These are phyloP conservation scores for Calycina marina DNA, from an alignment of 2,329 filamentous ascomycete genomes.

Conservation along the genomic window DNA sequence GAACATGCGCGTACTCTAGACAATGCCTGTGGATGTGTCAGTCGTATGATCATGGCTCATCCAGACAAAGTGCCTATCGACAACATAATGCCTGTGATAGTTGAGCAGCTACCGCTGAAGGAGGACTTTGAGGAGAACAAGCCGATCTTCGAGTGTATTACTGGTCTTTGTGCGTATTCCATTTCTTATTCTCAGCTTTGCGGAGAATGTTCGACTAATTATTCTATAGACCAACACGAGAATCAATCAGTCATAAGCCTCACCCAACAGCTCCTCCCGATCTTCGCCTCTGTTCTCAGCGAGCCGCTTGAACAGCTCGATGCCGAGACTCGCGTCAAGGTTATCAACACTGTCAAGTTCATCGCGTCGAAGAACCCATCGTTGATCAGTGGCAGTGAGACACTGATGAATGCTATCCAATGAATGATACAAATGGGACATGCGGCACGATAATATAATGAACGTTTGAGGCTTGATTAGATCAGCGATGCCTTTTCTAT, in stretches of 20 bases:
- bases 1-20: slow-evolving; percentile 73
- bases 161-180: slow-evolving; percentile 55
- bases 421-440: slow-evolving; percentile 2
- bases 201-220: slow-evolving; percentile 2
- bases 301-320: slow-evolving; percentile 64
- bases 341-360: slow-evolving; percentile 45
- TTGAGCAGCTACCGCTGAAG: slow-evolving; percentile 69
- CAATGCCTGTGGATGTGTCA: slow-evolving; percentile 84
- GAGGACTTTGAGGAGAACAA: slow-evolving; percentile 97
- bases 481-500: too few relatives aligned
- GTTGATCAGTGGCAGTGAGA: slow-evolving; percentile 16
- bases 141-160: slow-evolving; percentile 81
- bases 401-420: slow-evolving; percentile 9
- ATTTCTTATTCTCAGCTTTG: neutral
- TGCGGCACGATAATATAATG: neutral
- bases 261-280: slow-evolving; percentile 51
- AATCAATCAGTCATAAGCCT: slow-evolving; percentile 56
- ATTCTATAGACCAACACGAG: slow-evolving; percentile 41
- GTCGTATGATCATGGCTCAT: slow-evolving; percentile 82
- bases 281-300: slow-evolving; percentile 60
- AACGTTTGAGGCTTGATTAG: too few relatives aligned
- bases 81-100: slow-evolving; percentile 68
- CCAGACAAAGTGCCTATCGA: slow-evolving; percentile 67
- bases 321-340: slow-evolving; percentile 50
- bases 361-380: slow-evolving; percentile 18